A percentile compares a stretch with the other conserved stretches of the same genome.
Conservation (phyloP, 192 early-diverging fungal genomes). For the Geosiphon pyriformis region DNA sequence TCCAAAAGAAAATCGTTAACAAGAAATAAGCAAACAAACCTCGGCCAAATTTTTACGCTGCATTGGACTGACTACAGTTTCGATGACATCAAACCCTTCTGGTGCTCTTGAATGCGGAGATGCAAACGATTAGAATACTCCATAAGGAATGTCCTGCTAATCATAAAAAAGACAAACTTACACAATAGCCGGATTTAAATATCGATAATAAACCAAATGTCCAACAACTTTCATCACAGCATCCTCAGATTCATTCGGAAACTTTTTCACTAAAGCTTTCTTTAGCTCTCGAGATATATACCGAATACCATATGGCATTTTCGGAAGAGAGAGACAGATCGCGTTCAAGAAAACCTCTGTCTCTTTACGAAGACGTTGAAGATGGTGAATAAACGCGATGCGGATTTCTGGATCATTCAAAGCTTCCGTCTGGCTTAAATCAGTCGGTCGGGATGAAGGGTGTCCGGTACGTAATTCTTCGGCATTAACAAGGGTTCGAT, state of each 20-base stretch:
- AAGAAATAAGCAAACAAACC: constrained; percentile 23
- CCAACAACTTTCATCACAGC: constrained; percentile 87
- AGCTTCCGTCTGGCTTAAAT: constrained; percentile 77
- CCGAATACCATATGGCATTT: constrained; percentile 94
- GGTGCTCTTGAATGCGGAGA: constrained; percentile 82
- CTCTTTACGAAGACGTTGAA: constrained; percentile 73
- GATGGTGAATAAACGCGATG: constrained; percentile 59
- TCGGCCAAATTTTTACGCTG: constrained; percentile 97
- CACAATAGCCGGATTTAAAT: constrained; percentile 97
- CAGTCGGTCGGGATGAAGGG: constrained; percentile 65
- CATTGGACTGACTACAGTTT: constrained; percentile 71
- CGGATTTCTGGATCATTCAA: constrained; percentile 74
- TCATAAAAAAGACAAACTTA: constrained; percentile 32
- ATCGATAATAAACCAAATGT: constrained; percentile 96
- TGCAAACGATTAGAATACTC: constrained; percentile 20
- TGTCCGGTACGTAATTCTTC: constrained; percentile 88
- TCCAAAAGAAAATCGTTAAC: not conserved
- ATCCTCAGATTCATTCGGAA: constrained; percentile 71
- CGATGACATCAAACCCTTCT: constrained; percentile 93
- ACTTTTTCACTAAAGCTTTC: constrained; percentile 70
- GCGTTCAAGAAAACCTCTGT: constrained; percentile 79
- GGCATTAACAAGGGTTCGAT: constrained; percentile 77
- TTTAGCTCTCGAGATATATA: constrained; percentile 91
- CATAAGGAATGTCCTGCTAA: not conserved
- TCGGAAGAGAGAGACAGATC: constrained; percentile 71